Base-by-base conservation (phyloP, 202 grass and related monocot species). In the Zoysia matrella region DNA sequence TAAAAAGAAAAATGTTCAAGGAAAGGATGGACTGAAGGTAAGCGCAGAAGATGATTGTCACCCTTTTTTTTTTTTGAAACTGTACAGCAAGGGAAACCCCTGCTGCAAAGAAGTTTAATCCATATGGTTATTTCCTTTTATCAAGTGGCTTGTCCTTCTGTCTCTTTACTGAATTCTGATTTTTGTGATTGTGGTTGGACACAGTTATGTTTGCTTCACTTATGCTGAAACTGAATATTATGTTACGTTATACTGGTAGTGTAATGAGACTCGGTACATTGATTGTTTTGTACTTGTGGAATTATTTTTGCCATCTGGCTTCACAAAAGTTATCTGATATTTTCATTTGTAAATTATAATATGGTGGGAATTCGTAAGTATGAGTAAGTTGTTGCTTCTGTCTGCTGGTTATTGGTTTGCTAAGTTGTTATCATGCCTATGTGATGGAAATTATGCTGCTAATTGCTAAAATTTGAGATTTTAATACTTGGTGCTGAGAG, bases 1-100 rank as follows among this genome's bases (percentile, higher is more conserved):
- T 81, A 98, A 94, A 76, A 95, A 85, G 93, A 99, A 95, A 92
- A 88, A 69, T 73, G 66, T 57, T 90, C 43, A 40, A 73, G 80
- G 78, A 81, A 99, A 94, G 85, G 92, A 95, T 90, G 93, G 96
- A 64, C 68, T 86, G 69, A 99, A 95, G 87, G 96, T 95, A 85
- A 71, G 54, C 62, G 13, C 45, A 57, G 57, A 64, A 14, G 62
- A 82, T 79, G 48, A 18, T 77, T 74, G 9, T 57, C 18, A 61
- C 65, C 58, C 22, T 30, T 30, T 30, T 30, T 30, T 30, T 30
- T 30, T 30, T 30, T 30, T 30, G 22, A 30, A 30, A 30, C 22
- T 30, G 22, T 30, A 30, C 22, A 30, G 22, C 22, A 30, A 30
- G 22, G 22, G 22, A 30, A 30, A 30, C 22, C 22, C 22, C 22